Base-by-base conservation (phyloP, 2,329 filamentous ascomycete species). In the Arthroderma uncinatum region DNA sequence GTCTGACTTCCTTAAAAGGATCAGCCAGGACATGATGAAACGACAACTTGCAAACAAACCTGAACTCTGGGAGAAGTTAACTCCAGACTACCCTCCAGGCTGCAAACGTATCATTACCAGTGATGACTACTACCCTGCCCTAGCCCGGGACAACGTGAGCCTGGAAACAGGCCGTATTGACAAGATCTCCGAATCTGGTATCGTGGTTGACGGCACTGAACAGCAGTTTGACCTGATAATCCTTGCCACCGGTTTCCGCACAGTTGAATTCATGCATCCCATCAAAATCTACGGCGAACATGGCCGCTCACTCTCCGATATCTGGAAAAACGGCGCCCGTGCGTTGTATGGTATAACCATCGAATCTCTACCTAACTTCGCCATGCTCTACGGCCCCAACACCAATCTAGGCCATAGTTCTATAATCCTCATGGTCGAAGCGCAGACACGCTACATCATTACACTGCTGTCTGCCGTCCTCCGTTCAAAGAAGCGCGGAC, bases 381-480 rank as follows among this genome's bases (percentile, higher is more conserved):
- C 71, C 50, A 78, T 82, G 73, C 71, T 82, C 53, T 82, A 82
- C 65, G 80, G 80, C 0, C 80, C 79, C 2, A 82, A 81, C 65
- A 82, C 78, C 1, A 79, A 78, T 55, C 69, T 78, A 56, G 80
- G 77, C 0, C 78, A 80, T 64, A 81, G 80, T 60, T 76, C 72
- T 56, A 82, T 82, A 62, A 78, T 82, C 61, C 70, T 82, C n/a
- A 83, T 82, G 79, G 81, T 82, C 59, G 80, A 83, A 63, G 75
- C 79, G 1, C 80, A 83, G 62, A 74, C 71, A 2, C 73, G 76
- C 2, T 82, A 82, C 63, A 74, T 82, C 57, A 78, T 75, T 58
- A 70, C 70, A 0, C 61, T 83, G 36, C 74, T 83, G 50, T 63
- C 64, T 0, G 71, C 76, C 5, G 73, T 83, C 1, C 70, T 81